These are phyloP conservation scores for Acephala macrosclerotiorum DNA, from an alignment of 2,329 filamentous ascomycete species.

Conservation along the genomic window DNA sequence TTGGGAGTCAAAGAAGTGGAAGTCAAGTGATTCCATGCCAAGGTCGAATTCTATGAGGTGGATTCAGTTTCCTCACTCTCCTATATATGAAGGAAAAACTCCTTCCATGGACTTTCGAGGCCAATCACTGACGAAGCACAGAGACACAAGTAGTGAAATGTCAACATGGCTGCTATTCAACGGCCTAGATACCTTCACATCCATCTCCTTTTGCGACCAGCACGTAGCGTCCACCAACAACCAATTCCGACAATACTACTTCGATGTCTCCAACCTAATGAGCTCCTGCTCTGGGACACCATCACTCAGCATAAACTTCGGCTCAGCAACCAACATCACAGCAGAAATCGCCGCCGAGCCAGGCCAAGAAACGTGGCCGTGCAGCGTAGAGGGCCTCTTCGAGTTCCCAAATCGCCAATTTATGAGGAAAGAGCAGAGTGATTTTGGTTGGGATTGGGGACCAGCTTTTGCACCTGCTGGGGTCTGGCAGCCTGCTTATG, in stretches of 20 bases:
- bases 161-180: slow-evolving; percentile 66
- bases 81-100: not conserved
- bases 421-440: slow-evolving; percentile 66
- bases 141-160: slow-evolving; percentile 44
- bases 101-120: not conserved
- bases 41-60: not conserved
- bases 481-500: slow-evolving; percentile 65
- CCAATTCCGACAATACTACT: slow-evolving; percentile 68
- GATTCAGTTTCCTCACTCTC: not conserved
- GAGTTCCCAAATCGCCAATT: slow-evolving; percentile 62
- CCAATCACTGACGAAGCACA: slow-evolving; percentile 20
- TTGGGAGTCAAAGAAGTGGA: not conserved
- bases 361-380: slow-evolving; percentile 53
- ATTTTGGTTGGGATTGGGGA: slow-evolving; percentile 72
- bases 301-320: slow-evolving; percentile 60
- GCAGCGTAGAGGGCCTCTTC: slow-evolving; percentile 53
- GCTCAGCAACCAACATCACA: slow-evolving; percentile 61
- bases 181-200: slow-evolving; percentile 67
- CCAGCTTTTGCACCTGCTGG: slow-evolving; percentile 68
- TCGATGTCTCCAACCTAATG: slow-evolving; percentile 59
- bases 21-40: not conserved
- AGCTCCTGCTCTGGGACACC: slow-evolving; percentile 49
- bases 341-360: slow-evolving; percentile 56
- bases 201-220: slow-evolving; percentile 61
- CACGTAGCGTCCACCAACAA: slow-evolving; percentile 64